Evolutionary conservation across 176 grass and related monocot genomes (phyloP).

Genomic region (Zizania latifolia): DNA sequence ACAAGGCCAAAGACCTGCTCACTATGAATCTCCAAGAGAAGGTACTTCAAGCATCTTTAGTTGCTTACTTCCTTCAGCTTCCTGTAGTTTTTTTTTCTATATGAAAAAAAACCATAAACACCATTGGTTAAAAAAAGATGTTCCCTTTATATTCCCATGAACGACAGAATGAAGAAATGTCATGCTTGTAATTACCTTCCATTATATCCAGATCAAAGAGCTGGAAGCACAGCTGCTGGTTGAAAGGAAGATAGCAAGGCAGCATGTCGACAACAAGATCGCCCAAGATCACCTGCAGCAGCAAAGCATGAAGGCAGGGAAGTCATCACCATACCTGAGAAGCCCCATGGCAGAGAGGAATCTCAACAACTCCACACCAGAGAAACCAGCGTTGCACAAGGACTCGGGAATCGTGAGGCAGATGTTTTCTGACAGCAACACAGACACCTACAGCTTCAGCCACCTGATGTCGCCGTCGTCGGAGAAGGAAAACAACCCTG

Average conservation of each 20-base stretch:
- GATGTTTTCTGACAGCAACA: slow-evolving; percentile 44
- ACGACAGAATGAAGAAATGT: not conserved
- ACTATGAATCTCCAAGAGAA: slow-evolving; percentile 82
- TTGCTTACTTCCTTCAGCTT: not conserved
- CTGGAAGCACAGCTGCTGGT: slow-evolving; percentile 80
- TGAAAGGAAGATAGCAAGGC: slow-evolving; percentile 85
- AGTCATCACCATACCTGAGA: slow-evolving; percentile 5
- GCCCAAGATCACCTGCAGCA: slow-evolving; percentile 71
- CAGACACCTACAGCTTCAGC: slow-evolving; percentile 41
- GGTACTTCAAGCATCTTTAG: slow-evolving; percentile 25
- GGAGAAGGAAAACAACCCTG: slow-evolving; percentile 79
- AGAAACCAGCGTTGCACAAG: slow-evolving; percentile 30
- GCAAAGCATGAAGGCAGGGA: slow-evolving; percentile 41
- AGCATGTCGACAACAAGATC: slow-evolving; percentile 90
- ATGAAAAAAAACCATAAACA: slow-evolving; percentile 8
- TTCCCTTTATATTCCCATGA: not conserved
- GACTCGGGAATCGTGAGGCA: slow-evolving; percentile 21
- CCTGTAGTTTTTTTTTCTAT: not conserved
- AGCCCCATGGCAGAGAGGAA: slow-evolving; percentile 45
- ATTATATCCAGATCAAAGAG: slow-evolving; percentile 69
- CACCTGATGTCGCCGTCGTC: slow-evolving; percentile 44
- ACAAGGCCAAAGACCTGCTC: slow-evolving; percentile 77
- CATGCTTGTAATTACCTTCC: not conserved
- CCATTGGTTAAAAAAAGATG: not conserved
- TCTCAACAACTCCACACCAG: slow-evolving; percentile 27